Percentiles rank a stretch among this genome's conserved stretches.
phyloP scores from a whole-genome alignment of 108 stramenopile genomes.

The Conticribra weissflogii region DNA sequence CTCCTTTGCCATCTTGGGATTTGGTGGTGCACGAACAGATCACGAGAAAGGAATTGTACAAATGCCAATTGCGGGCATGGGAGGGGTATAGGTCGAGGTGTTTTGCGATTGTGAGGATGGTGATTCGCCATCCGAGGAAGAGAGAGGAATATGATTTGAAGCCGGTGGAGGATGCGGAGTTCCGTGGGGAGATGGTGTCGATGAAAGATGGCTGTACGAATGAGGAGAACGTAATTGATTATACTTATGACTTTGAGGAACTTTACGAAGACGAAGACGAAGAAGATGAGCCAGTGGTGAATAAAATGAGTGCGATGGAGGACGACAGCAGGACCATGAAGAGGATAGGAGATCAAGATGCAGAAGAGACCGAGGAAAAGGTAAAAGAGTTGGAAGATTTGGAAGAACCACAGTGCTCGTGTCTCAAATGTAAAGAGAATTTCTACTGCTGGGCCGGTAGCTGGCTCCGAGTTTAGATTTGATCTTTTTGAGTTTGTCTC shows the following conservation, averaged over 20 bases:
- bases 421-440: too few relatives aligned
- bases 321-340: too few relatives aligned
- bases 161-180: not conserved
- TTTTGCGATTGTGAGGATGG: constrained; percentile 6
- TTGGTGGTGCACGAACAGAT: not conserved
- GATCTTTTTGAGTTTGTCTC: too few relatives aligned
- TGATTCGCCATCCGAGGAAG: not conserved
- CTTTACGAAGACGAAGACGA: not conserved
- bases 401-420: too few relatives aligned
- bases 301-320: too few relatives aligned
- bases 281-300: too few relatives aligned
- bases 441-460: too few relatives aligned
- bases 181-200: not conserved
- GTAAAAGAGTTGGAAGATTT: too few relatives aligned
- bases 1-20: constrained; percentile 11
- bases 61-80: constrained; percentile 18
- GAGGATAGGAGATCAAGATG: too few relatives aligned
- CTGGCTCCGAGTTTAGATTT: too few relatives aligned
- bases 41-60: constrained; percentile 8
- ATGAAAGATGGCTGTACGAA: not conserved
- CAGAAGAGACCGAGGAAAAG: too few relatives aligned
- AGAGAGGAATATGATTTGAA: not conserved
- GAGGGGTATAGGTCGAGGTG: not conserved
- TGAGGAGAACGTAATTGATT: not conserved
- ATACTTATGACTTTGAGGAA: not conserved